A percentile compares a stretch with the other conserved stretches of the same genome.
phyloP scores from a whole-genome alignment of 345 rosid species.

The Pseudoturritis turrita region DNA sequence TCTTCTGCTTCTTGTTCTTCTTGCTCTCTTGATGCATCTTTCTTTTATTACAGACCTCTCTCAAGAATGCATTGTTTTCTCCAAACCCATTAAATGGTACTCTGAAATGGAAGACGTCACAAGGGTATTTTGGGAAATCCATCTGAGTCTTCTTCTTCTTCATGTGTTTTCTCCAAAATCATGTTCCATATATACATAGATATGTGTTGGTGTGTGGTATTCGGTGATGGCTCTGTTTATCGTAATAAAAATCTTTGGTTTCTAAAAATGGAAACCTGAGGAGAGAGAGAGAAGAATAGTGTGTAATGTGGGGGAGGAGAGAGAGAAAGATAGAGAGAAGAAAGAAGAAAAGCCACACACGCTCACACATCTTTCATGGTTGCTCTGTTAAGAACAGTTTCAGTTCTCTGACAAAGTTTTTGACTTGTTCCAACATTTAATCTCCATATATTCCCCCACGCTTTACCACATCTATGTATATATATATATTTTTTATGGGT shows the following conservation, averaged over 20 bases:
- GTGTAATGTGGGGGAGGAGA: not conserved
- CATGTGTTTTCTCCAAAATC: not conserved
- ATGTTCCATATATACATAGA: not conserved
- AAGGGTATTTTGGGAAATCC: conserved; percentile 17
- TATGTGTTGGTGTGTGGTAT: not conserved
- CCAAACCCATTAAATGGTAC: conserved; percentile 10
- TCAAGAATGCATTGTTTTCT: conserved; percentile 11
- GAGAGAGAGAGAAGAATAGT: not conserved
- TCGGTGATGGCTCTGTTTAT: not conserved
- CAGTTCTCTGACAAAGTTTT: conserved; percentile 27
- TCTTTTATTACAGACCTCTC: conserved; percentile 4
- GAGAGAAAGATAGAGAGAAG: not conserved
- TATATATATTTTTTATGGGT: not conserved
- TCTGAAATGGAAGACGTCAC: conserved; percentile 4
- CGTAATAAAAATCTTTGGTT: not conserved
- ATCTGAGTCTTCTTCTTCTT: not conserved
- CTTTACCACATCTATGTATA: conserved; percentile 15
- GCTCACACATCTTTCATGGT: conserved; percentile 29
- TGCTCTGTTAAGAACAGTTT: conserved; percentile 22
- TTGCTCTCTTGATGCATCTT: conserved; percentile 8
- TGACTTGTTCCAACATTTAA: conserved; percentile 20
- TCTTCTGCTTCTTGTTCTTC: not conserved
- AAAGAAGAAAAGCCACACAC: conserved; percentile 7
- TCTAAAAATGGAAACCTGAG: conserved; percentile 14
- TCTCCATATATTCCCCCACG: conserved; percentile 13